Evolutionary conservation across 2,329 filamentous ascomycete species (phyloP), one percentile per base, ranked within the genome.

Genomic region (Neofusicoccum cordaticola): DNA sequence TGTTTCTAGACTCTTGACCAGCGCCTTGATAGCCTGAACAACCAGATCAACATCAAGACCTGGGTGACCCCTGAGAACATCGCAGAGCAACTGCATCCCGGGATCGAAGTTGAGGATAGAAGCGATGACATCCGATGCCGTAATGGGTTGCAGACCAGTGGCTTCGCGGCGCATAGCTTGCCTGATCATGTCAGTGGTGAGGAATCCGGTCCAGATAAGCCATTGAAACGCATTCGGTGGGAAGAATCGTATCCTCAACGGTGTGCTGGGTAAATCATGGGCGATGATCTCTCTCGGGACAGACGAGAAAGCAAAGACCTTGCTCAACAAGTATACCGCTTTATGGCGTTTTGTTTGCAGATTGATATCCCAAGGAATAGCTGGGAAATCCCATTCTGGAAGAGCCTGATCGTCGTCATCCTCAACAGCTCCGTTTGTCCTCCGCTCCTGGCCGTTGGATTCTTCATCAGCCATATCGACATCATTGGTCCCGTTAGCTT

Each of bases 1-100:
- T 48, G 76, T 76, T 50, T 89, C 88, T 45, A 93, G 83, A 69
- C 88, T 92, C 52, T 86, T 83, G 80, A 93, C 89, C 15, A 93
- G 80, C 2, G 85, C 78, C 62, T 86, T 84, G 61, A 93, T 84
- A 3, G 87, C 85, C 64, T 88, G 80, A 1, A 92, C 82, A 5
- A 93, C 81, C 72, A 93, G 90, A 3, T 83, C 78, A 45, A 89
- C 81, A 3, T 87, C 86, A 17, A 92, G 82, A 69, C 86, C 85
- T 7, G 89, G 90, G 5, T 84, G 83, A 44, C 79, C 71, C 19
- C 86, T 85, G 6, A 93, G 79, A 65, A 91, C 86, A 63, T 84
- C 84, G 48, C 88, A 82, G 44, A 93, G 81, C 2, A 92, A 79
- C 58, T 88, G 85, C 74, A 92, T 84, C 39, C 87, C 86, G 2